Evolutionary conservation across 148 eudicot species (phyloP).

Genomic region (Polygonum maritimum): DNA sequence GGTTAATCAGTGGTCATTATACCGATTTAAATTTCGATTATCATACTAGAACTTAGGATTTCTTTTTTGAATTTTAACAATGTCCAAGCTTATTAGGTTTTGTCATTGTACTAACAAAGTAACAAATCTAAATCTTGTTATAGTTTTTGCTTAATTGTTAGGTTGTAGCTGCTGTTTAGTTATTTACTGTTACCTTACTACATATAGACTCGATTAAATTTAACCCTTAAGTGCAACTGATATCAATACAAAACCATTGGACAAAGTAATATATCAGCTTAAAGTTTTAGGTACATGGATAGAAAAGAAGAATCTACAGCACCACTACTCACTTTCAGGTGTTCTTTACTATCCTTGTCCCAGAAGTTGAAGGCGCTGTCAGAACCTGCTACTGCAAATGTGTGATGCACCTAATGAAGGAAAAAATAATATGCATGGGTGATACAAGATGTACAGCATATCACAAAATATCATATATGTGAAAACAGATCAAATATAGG

Average conservation of each 20-base stretch:
- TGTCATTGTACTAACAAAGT: not conserved
- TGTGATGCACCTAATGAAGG: slow-evolving; percentile 57
- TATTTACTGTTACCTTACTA: not conserved
- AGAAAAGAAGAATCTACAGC: not conserved
- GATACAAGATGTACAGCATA: not conserved
- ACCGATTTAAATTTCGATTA: not conserved
- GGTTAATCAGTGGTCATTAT: not conserved
- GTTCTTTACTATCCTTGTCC: slow-evolving; percentile 98
- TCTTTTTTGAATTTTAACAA: not conserved
- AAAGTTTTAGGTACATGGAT: not conserved
- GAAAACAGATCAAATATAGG: not conserved
- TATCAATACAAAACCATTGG: not conserved
- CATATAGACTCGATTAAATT: not conserved
- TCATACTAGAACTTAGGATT: not conserved
- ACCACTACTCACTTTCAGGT: slow-evolving; percentile 53
- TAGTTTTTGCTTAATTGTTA: not conserved
- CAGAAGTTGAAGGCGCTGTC: slow-evolving; percentile 93
- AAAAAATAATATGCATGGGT: not conserved
- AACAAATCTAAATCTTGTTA: not conserved
- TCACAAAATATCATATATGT: not conserved
- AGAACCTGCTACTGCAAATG: slow-evolving; percentile 98
- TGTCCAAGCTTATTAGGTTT: not conserved
- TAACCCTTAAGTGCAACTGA: not conserved
- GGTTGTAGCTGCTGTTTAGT: not conserved
- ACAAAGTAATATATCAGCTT: not conserved